Conservation (phyloP, 306 rosid species). For the Adenanthera pavonina region DNA sequence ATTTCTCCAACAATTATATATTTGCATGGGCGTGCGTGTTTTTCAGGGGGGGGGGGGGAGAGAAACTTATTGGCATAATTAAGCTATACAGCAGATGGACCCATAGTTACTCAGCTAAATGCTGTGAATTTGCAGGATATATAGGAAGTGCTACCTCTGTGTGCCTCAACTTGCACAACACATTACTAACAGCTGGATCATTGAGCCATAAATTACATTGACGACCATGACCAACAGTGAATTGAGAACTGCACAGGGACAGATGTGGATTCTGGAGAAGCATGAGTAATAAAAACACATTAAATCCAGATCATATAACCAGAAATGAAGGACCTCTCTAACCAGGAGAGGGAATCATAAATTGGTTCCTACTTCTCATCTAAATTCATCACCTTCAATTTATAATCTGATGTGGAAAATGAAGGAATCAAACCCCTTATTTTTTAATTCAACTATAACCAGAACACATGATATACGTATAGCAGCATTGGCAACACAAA, state of each 20-base stretch:
- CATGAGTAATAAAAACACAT: constrained; percentile 44
- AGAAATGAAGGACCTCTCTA: constrained; percentile 22
- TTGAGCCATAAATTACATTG: constrained; percentile 75
- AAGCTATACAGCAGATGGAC: constrained; percentile 16
- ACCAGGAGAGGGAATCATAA: constrained; percentile 28
- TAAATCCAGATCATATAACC: constrained; percentile 38
- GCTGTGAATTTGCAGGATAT: constrained; percentile 30
- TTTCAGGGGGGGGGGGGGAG: background rate
- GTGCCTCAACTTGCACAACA: constrained; percentile 78
- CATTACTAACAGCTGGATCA: constrained; percentile 68
- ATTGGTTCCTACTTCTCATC: constrained; percentile 22
- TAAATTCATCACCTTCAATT: constrained; percentile 11
- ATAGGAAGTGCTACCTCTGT: constrained; percentile 62
- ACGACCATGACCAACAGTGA: constrained; percentile 83
- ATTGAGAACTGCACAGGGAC: constrained; percentile 55
- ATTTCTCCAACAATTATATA: background rate
- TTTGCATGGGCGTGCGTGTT: background rate
- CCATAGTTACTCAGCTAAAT: constrained; percentile 13
- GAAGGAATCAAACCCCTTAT: background rate
- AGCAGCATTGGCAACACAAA: background rate
- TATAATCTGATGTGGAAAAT: background rate
- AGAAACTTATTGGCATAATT: constrained; percentile 17
- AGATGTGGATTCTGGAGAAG: constrained; percentile 78
- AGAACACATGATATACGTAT: background rate
- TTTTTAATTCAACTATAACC: background rate